Base-by-base conservation (phyloP, 2,329 filamentous ascomycete species). In the Scleromitrula shiraiana region DNA sequence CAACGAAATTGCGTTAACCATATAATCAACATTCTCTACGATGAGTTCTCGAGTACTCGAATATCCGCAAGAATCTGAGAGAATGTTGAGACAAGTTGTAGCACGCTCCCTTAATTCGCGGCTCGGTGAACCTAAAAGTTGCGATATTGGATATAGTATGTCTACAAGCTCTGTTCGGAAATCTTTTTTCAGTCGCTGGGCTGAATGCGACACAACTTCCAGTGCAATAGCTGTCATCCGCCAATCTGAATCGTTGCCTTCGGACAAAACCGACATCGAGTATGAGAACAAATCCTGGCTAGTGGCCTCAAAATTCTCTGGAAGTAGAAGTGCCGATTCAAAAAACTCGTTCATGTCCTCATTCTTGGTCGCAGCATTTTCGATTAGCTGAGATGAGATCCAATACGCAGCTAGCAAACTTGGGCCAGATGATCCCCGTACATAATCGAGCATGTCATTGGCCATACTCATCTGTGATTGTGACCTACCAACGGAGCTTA, bases 11-110 rank as follows among this genome's bases (percentile, higher is more conserved):
- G 93, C 88, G 62, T 97, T 97, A 52, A 97, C 83, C 67, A 98
- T 85, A 64, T 98, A 98, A 65, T 98, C 93, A 14, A 88, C 90
- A 52, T 98, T 98, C 44, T 85, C 81, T 23, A 97, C 78, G 32
- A 98, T 83, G 55, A 98, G 71, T 14, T 86, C 80, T 22, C 84
- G 83, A 4, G 91, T 84, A 57, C 75, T 82, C 0, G 62, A 53
- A 59, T 97, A 98, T 2, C 77, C 80, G 59, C 88, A 96, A 0
- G 83, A 76, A 2, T 67, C 62, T 1, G 91, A 83, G n/a, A 96
- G 72, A 15, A 81, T 78, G 60, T 96, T 93, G 12, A 98, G 73
- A 29, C 86, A 85, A 4, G 81, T 78, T 53, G 96, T 84, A 5
- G 91, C 88, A 64, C 97, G 90, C 26, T 79, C 76, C 55, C 89